These are phyloP conservation scores for Lophium mytilinum DNA, from an alignment of 495 filamentous ascomycete species.

Conservation along the genomic window DNA sequence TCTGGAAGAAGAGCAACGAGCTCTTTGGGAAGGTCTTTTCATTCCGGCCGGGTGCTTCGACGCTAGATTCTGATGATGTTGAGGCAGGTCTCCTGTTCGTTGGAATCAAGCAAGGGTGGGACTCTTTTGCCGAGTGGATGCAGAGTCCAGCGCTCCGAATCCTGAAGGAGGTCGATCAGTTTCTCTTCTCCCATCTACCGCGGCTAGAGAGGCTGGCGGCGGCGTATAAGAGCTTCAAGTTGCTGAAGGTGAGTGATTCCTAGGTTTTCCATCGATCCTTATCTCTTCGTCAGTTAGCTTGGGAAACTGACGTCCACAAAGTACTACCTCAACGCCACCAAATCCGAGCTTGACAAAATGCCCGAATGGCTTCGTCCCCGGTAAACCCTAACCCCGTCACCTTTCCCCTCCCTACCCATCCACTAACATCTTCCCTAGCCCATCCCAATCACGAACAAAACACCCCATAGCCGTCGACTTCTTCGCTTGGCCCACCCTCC, in stretches of 20 bases:
- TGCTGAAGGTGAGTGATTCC: constrained; percentile 5
- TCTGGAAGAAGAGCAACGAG: constrained; percentile 10
- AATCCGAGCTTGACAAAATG: constrained; percentile 12
- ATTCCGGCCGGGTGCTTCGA: constrained; percentile 6
- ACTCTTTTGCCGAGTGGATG: constrained; percentile 12
- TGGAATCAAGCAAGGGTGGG: constrained; percentile 15
- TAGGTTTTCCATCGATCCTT: background rate
- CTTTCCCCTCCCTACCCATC: background rate
- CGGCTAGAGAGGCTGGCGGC: constrained; percentile 12
- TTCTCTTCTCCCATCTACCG: constrained; percentile 10
- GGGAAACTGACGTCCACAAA: background rate
- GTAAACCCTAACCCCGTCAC: background rate
- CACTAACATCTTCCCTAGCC: background rate
- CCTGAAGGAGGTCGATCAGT: constrained; percentile 16
- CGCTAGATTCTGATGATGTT: constrained; percentile 7
- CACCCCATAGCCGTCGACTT: constrained; percentile 18
- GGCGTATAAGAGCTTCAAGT: constrained; percentile 19
- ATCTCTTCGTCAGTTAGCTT: background rate
- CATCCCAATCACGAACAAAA: constrained; percentile 9
- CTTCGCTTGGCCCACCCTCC: constrained; percentile 18
- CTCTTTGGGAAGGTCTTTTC: constrained; percentile 1
- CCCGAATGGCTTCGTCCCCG: constrained; percentile 15
- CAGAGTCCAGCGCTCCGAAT: constrained; percentile 13
- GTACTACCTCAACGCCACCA: constrained; percentile 18
- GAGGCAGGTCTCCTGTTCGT: constrained; percentile 17